A percentile compares a stretch with the other conserved stretches of the same genome.
Evolutionary conservation across 371 early-diverging fungal species (phyloP).

Genomic region (Mortierella sp.): DNA sequence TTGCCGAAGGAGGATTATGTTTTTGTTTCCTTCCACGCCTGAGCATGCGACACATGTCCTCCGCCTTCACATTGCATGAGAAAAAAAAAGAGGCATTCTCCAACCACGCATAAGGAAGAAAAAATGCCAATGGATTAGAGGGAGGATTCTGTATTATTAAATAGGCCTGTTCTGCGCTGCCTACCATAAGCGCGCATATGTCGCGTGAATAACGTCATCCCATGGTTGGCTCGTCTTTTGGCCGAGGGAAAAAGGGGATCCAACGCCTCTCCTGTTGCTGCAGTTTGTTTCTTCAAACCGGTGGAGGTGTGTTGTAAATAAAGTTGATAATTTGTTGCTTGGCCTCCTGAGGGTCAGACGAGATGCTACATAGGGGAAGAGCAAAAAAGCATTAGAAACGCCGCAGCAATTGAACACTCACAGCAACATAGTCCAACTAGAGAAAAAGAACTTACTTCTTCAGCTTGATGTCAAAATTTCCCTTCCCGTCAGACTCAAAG

Average conservation of each 20-base stretch:
- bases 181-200: constrained; percentile 7
- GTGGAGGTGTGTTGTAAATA: constrained; percentile 36
- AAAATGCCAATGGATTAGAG: not conserved
- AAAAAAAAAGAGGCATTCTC: not conserved
- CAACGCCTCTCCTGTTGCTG: not conserved
- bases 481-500: constrained; percentile 37
- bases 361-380: constrained; percentile 20
- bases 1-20: not conserved
- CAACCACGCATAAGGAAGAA: not conserved
- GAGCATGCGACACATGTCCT: not conserved
- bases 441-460: constrained; percentile 34
- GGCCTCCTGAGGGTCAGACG: constrained; percentile 40
- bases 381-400: not conserved
- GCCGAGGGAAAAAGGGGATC: not conserved
- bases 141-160: not conserved
- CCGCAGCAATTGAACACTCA: not conserved
- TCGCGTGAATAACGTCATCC: not conserved
- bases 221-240: not conserved
- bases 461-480: constrained; percentile 41
- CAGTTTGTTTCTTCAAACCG: not conserved
- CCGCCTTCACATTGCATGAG: not conserved
- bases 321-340: constrained; percentile 48
- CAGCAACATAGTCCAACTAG: too few species aligned
- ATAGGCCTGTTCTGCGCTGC: not conserved
- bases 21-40: not conserved